Conservation (phyloP, 805 yeast genomes). For the Yarrowia alimentaria region DNA sequence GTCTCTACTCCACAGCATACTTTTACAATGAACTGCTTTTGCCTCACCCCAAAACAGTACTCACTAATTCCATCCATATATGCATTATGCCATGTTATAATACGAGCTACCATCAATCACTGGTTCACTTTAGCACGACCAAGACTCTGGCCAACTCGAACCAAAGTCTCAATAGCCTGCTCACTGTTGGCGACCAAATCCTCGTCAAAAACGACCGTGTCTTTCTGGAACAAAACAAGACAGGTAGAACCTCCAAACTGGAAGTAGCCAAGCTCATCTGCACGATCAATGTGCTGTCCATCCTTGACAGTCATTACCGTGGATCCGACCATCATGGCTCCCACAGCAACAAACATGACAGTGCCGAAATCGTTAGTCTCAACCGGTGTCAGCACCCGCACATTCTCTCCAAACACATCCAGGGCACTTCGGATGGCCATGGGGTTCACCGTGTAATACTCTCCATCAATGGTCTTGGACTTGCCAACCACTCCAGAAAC, state of each 20-base stretch:
- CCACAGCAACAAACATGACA: conserved; percentile 76
- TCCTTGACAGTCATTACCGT: conserved; percentile 65
- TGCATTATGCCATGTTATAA: too few relatives aligned
- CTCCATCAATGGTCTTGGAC: conserved; percentile 74
- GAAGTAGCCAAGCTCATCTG: conserved; percentile 90
- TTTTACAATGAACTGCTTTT: too few relatives aligned
- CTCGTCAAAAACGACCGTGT: conserved; percentile 54
- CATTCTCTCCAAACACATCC: conserved; percentile 92
- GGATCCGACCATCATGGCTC: conserved; percentile 99
- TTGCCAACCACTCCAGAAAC: conserved; percentile 71
- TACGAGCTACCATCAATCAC: too few relatives aligned
- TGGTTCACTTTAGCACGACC: background rate
- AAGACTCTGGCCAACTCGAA: conserved; percentile 72
- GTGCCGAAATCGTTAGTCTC: conserved; percentile 74
- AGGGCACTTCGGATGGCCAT: conserved; percentile 89
- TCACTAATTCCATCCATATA: too few relatives aligned
- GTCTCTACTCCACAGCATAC: too few relatives aligned
- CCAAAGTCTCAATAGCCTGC: conserved; percentile 73
- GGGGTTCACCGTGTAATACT: conserved; percentile 94
- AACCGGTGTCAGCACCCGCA: conserved; percentile 73
- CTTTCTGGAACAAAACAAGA: conserved; percentile 57
- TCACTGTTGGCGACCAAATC: conserved; percentile 70
- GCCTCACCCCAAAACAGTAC: too few relatives aligned
- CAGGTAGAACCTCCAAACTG: conserved; percentile 95
- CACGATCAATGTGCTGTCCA: conserved; percentile 58